These are phyloP conservation scores for Mariannaea sp. DNA, from an alignment of 2,329 filamentous ascomycete species.

Conservation along the genomic window DNA sequence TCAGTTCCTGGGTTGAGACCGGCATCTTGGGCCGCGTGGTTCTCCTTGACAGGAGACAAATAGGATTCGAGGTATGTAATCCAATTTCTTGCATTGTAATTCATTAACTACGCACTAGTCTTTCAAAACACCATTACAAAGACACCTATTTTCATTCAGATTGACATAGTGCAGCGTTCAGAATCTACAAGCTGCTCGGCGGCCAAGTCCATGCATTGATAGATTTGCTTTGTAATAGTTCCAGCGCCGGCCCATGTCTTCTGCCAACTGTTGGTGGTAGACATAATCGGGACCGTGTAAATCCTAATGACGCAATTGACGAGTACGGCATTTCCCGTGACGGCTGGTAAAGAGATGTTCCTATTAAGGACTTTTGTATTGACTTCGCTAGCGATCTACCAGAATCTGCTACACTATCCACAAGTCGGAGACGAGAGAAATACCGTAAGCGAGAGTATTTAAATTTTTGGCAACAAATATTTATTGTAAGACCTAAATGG, in stretches of 20 bases:
- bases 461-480: conserved; percentile 3
- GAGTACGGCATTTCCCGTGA: conserved; percentile 11
- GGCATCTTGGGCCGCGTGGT: conserved; percentile 18
- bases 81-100: not conserved
- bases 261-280: conserved; percentile 12
- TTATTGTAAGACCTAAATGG: too few species aligned
- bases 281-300: conserved; percentile 10
- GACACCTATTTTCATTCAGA: conserved; percentile 20
- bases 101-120: not conserved
- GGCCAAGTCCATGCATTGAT: conserved; percentile 1
- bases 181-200: conserved; percentile 18
- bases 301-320: conserved; percentile 11
- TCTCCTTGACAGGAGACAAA: conserved; percentile 14
- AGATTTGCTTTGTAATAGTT: conserved; percentile 6
- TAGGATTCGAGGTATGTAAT: conserved; percentile 12
- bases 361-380: conserved; percentile 9
- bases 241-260: conserved; percentile 10
- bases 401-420: conserved; percentile 9
- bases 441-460: conserved; percentile 1
- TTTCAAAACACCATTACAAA: conserved; percentile 5
- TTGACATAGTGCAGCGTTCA: conserved; percentile 2
- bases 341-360: conserved; percentile 14
- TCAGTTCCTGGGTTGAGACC: conserved; percentile 20
- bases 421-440: conserved; percentile 13
- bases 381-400: conserved; percentile 8